Conservation (phyloP, 2,329 filamentous ascomycete genomes). For the Botrytis squamosa region DNA sequence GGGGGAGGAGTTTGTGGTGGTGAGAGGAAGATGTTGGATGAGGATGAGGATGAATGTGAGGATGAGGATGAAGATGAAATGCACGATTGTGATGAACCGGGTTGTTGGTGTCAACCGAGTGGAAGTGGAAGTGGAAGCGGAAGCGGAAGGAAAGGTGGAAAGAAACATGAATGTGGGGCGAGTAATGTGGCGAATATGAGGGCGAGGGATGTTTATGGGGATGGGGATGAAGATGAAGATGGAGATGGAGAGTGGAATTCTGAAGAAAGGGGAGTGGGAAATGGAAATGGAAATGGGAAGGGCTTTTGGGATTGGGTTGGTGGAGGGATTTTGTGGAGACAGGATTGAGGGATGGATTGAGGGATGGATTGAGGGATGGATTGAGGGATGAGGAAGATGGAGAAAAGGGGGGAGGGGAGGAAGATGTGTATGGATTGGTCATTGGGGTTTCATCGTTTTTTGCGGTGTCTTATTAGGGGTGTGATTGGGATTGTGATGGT, state of each 20-base stretch:
- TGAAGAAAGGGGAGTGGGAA: not conserved
- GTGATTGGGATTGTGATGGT: too few species aligned
- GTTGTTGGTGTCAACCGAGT: not conserved
- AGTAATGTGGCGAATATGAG: conserved; percentile 13
- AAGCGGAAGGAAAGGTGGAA: not conserved
- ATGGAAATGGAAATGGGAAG: not conserved
- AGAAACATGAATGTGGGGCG: not conserved
- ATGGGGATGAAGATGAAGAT: not conserved
- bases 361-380: not conserved
- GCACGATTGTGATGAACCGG: not conserved
- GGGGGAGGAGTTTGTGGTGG: too few species aligned
- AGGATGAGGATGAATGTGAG: not conserved
- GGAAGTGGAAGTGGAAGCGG: not conserved
- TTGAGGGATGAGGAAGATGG: not conserved
- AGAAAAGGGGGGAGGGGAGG: not conserved
- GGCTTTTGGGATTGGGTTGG: conserved; percentile 13
- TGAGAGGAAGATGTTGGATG: not conserved
- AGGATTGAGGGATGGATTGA: not conserved
- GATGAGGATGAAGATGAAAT: not conserved
- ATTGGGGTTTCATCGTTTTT: not conserved
- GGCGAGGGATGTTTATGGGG: not conserved
- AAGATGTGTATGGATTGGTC: not conserved
- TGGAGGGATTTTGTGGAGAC: conserved; percentile 8
- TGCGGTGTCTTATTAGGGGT: not conserved
- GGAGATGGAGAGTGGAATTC: not conserved